Evolutionary conservation across 2,329 filamentous ascomycete genomes (phyloP), one percentile per base, ranked within the genome.

Genomic region (Colletotrichum nymphaeae): DNA sequence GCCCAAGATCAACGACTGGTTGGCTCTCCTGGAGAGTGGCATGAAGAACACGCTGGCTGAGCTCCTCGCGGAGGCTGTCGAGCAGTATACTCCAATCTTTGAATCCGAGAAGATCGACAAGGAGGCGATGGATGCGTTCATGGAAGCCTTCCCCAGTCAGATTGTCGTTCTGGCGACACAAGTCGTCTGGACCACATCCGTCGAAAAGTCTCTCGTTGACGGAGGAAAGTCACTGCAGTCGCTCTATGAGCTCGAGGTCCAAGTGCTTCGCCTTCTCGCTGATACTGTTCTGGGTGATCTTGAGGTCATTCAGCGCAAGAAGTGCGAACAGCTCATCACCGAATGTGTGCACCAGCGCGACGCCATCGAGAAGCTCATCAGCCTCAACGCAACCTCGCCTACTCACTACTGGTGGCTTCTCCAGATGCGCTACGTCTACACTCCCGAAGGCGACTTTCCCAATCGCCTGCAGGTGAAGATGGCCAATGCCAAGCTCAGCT

Each of bases 341-440:
- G 97, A 99, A 82, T 98, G 97, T 80, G 97, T 99, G 16, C 97
- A 99, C 81, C 97, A 99, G 83, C 93, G 97, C 74, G 97, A 99
- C 82, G 91, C 93, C 22, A 97, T 98, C 76, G 93, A 96, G 79
- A 97, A 94, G 82, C 90, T 99, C 30, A 89, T 95, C 60, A 89
- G 93, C 58, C 87, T 90, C 58, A 93, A 93, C 70, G 97, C 97
- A 30, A 90, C 88, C 64, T 91, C 92, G 9, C 88, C 94, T 19
- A 93, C 90, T 22, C 94, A 99, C 81, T 95, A 97, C 81, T 85
- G 97, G 76, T 99, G 97, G 97, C 90, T 98, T 64, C 87, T 98
- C 46, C 95, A 97, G 82, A 99, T 99, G 97, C 94, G 97, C 77
- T 99, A 98, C 81, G 91, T 97, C 58, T 98, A 98, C 83, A 89